Evolutionary conservation across 2,329 filamentous ascomycete species (phyloP), one percentile per base, ranked within the genome.

Genomic region (Colletotrichum lentis): DNA sequence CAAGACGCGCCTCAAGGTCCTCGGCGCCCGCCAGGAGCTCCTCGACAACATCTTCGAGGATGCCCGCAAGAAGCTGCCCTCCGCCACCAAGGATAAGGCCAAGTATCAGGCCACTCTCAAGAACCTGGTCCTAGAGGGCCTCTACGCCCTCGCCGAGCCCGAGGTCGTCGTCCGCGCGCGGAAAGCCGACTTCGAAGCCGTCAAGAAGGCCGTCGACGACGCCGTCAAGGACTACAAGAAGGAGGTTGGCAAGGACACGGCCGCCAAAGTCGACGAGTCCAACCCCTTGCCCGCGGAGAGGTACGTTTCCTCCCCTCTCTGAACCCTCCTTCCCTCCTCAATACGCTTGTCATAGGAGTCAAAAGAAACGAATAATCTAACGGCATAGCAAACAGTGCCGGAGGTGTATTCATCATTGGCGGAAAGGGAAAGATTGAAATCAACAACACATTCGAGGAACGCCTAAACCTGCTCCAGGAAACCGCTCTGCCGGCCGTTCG

Each of bases 381-480:
- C 31, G 52, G 53, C 11, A 44, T 54, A 69, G 59, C 61, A 5
- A 37, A 58, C 73, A 98, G 96, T 75, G 86, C 94, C 69, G 96
- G 96, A 69, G 96, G 96, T 74, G 85, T 97, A 66, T 79, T 87
- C 67, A 89, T 99, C 72, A 81, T 97, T 63, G 93, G 94, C 72
- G 90, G 91, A 73, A 86, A 85, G 72, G 96, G 96, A 78, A 97
- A 95, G 86, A 98, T 99, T 78, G 94, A 97, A 76, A 95, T 99
- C 80, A 94, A 97, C 87, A 98, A 99, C 85, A 98, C 96, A 63
- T 92, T 98, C 73, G 96, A 98, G 78, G 92, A 97, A 78, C 90
- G 96, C 73, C 85, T 99, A 80, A 88, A 87, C 76, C 85, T 98
- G 69, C 88, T 98, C 72, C 91, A 97, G 81, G 90, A 90, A 65